Evolutionary conservation across 352 stramenopile species (phyloP), one percentile per base, ranked within the genome.

Genomic region (Globisporangium nagaii): DNA sequence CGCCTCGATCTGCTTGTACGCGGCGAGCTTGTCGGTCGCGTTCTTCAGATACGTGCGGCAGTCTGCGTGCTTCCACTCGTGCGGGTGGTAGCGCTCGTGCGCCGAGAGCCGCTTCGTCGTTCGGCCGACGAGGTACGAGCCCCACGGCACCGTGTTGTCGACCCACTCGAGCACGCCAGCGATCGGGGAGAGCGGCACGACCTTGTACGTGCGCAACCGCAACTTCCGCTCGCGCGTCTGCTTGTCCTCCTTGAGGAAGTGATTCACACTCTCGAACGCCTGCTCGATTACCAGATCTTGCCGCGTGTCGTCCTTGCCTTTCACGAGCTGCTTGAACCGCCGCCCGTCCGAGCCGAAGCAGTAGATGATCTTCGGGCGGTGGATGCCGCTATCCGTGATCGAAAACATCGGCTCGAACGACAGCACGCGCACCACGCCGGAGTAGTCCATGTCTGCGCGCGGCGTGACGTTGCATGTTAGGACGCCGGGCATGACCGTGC

Each of bases 101-200:
- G 93, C 92, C 35, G 83, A 91, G 4, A 79, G 67, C 7, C 53
- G 60, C 32, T 78, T 90, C 2, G 47, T 55, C 45, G 58, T 68
- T 19, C 71, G 70, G 2, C 64, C 79, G 7, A 89, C 76, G 9
- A 99, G 68, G 70, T 97, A 98, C 3, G 93, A 81, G 0, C 91
- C 91, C 70, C 98, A 98, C 4, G 96, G 84, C 24, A 95, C 82
- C 1, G 97, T 99, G 60, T 98, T 88, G 47, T 98, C 82, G 9
- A 99, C 96, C 95, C 95, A 99, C 69, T 99, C 97, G 6, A 99
- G 72, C 45, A 99, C 94, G 28, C 98, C 98, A 49, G 86, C 90
- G 20, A 92, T 86, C 4, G 95, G 95, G 12, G 81, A 93, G 6
- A 95, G 56, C 37, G 85, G 85, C 10, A 93, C 79, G 25, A 99